Base-by-base conservation (phyloP, 2,329 filamentous ascomycete species). In the Cladosporium halotolerans region DNA sequence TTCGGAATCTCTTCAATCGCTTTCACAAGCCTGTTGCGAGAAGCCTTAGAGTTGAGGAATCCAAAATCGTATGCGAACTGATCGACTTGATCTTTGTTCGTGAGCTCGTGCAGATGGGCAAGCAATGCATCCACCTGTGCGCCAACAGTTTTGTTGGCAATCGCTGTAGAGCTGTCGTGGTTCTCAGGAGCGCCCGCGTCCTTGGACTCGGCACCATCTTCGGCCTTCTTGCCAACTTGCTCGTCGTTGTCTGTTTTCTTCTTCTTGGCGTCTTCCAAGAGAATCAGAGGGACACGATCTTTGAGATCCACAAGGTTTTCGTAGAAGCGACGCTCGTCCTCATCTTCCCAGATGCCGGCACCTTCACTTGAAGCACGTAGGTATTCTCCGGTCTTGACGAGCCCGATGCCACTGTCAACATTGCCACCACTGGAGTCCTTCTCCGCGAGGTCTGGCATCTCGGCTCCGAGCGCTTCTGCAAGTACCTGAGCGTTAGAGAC, bases 1-100 rank as follows among this genome's bases (percentile, higher is more conserved):
- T 96, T 97, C 3, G 93, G 93, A 11, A 97, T 86, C 60, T 99
- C 93, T 44, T 95, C 92, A 43, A 99, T 76, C 31, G 90, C 88
- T 70, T 96, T 97, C 67, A 97, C 80, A 2, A 99, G 79, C 45
- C 93, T 83, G 68, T 99, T 99, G 32, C 95, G 84, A 0, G 95
- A 99, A 9, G 93, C 93, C 67, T 99, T 99, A 1, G 93, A 99
- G 69, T 99, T 99, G 55, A 99, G 77, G 65, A 96, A 99, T 72
- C 93, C 97, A 67, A 99, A 99, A 65, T 97, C 92, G 57, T 96
- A 86, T 7, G 95, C 93, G 44, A 88, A 84, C 68, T 96, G 86
- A 66, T 99, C 93, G 52, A 96, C 89, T 47, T 84, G 77, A 47
- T 99, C 95, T 66, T 96, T 97, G 65, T 82, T 92, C 36, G 88